Conservation (phyloP, 352 stramenopile species). For the Pythium myriotylum region DNA sequence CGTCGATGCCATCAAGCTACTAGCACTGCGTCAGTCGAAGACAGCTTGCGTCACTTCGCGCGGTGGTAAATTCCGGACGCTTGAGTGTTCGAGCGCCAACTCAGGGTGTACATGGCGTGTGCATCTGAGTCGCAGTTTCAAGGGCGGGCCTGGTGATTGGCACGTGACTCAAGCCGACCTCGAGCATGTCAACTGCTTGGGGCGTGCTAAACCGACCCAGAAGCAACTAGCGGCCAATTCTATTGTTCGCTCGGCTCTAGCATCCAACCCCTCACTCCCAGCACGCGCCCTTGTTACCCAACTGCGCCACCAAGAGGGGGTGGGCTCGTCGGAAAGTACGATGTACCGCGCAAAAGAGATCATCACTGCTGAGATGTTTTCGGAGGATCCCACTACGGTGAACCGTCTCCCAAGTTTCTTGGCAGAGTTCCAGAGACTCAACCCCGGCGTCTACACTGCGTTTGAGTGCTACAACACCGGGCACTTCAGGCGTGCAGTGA, state of each 20-base stretch:
- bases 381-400: background rate
- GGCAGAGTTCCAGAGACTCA: background rate
- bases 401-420: background rate
- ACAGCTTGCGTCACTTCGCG: slow-evolving; percentile 10
- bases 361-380: background rate
- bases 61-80: slow-evolving; percentile 10
- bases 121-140: slow-evolving; percentile 1
- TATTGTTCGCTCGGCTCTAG: background rate
- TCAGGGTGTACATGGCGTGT: slow-evolving; percentile 11
- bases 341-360: slow-evolving; percentile 1
- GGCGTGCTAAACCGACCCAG: background rate
- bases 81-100: slow-evolving; percentile 4
- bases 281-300: background rate
- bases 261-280: background rate
- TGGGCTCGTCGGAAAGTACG: background rate
- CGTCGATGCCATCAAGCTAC: slow-evolving; percentile 8
- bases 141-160: background rate
- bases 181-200: background rate
- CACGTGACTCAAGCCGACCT: background rate
- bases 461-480: slow-evolving; percentile 1
- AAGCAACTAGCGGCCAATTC: background rate
- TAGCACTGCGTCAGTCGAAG: slow-evolving; percentile 9
- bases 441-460: background rate
- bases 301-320: background rate
- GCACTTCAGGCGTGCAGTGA: slow-evolving; percentile 15